Conservation (phyloP, 2,329 filamentous ascomycete genomes). For the Fusarium dimerum region DNA sequence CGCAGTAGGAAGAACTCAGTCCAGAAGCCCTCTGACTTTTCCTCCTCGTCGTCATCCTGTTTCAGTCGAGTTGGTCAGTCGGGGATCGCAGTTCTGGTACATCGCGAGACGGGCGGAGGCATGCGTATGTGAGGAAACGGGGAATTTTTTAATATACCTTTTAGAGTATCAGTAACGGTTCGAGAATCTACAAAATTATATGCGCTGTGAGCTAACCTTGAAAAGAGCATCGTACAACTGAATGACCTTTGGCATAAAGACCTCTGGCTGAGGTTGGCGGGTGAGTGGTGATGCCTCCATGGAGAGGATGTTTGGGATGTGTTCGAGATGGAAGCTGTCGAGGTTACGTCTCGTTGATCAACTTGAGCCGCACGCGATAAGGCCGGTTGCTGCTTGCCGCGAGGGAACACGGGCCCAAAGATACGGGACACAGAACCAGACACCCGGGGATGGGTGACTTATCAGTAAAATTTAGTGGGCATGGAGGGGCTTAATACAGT, state of each 20-base stretch:
- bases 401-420: too few species aligned
- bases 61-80: slow-evolving; percentile 30
- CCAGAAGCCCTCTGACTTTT: slow-evolving; percentile 91
- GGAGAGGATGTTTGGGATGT: slow-evolving; percentile 16
- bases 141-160: slow-evolving; percentile 17
- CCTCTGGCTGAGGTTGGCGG: slow-evolving; percentile 84
- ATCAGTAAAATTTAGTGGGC: not conserved
- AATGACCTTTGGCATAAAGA: slow-evolving; percentile 93
- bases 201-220: slow-evolving; percentile 51
- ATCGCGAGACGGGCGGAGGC: slow-evolving; percentile 24
- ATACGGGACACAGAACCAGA: too few species aligned
- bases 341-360: not conserved
- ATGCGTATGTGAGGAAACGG: slow-evolving; percentile 1
- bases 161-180: slow-evolving; percentile 4
- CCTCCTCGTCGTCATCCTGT: slow-evolving; percentile 64
- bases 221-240: slow-evolving; percentile 86
- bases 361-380: slow-evolving; percentile 16
- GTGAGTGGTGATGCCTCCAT: slow-evolving; percentile 95
- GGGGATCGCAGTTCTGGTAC: slow-evolving; percentile 15
- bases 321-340: slow-evolving; percentile 1
- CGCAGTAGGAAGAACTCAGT: slow-evolving; percentile 89
- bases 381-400: slow-evolving; percentile 3
- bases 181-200: not conserved
- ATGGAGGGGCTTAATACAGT: not conserved
- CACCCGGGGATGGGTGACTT: too few species aligned